These are phyloP conservation scores for Penicillium mononematosum DNA, from an alignment of 495 filamentous ascomycete species.

Conservation along the genomic window DNA sequence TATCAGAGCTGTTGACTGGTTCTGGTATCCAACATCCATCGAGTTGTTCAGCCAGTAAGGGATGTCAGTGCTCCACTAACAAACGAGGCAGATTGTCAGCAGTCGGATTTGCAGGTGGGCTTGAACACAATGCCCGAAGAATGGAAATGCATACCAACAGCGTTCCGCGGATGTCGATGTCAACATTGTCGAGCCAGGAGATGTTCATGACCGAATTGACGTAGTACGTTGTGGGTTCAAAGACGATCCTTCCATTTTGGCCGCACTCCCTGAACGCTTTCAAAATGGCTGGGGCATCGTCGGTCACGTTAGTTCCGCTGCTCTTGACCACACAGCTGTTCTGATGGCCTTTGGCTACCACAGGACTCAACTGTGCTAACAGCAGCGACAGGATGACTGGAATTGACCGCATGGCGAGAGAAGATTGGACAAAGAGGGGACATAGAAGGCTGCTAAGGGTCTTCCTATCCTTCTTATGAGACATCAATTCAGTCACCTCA, in stretches of 20 bases:
- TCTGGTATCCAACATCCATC: conserved; percentile 47
- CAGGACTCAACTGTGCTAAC: neutral
- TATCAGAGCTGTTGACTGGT: conserved; percentile 48
- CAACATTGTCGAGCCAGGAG: conserved; percentile 39
- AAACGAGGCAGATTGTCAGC: neutral
- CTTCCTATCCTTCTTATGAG: neutral
- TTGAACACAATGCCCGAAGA: neutral
- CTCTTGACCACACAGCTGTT: neutral
- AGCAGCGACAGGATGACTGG: neutral
- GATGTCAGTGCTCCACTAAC: conserved; percentile 45
- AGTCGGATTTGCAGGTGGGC: neutral
- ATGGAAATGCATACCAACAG: conserved; percentile 16
- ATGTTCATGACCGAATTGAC: conserved; percentile 45
- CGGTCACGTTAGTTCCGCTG: conserved; percentile 13
- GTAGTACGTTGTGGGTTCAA: conserved; percentile 39
- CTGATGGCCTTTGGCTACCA: neutral
- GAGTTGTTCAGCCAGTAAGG: conserved; percentile 48
- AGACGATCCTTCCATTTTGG: conserved; percentile 36
- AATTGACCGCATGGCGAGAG: neutral
- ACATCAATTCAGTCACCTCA: neutral
- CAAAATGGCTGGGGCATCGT: conserved; percentile 42
- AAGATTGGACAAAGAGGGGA: neutral
- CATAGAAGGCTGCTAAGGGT: neutral
- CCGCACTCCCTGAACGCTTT: conserved; percentile 43
- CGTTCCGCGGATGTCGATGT: conserved; percentile 42